Evolutionary conservation across 306 rosid species (phyloP).

Genomic region (Acacia crassicarpa): DNA sequence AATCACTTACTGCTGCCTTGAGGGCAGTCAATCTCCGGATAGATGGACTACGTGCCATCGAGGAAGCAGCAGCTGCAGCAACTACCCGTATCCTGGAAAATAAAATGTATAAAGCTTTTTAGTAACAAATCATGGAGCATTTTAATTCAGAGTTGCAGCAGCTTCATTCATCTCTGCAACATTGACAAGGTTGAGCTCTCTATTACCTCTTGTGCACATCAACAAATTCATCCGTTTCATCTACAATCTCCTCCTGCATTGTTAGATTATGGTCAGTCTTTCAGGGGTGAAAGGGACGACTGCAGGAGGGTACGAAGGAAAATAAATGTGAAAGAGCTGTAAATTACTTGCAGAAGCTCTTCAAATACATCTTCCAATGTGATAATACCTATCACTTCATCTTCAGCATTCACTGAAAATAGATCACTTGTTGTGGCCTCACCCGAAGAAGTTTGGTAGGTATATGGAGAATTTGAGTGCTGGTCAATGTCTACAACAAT

Average conservation of each 20-base stretch:
- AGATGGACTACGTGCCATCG: slow-evolving; percentile 92
- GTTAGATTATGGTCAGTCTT: slow-evolving; percentile 6
- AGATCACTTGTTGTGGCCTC: slow-evolving; percentile 43
- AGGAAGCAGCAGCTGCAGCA: slow-evolving; percentile 99
- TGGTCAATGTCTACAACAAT: slow-evolving; percentile 74
- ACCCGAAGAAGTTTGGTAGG: slow-evolving; percentile 40
- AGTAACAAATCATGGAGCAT: neutral
- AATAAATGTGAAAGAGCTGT: slow-evolving; percentile 19
- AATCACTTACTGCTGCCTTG: slow-evolving; percentile 66
- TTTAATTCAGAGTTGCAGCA: slow-evolving; percentile 23
- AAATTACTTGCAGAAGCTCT: slow-evolving; percentile 89
- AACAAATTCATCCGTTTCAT: slow-evolving; percentile 96
- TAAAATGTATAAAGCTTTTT: neutral
- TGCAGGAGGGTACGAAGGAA: neutral
- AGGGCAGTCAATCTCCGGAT: slow-evolving; percentile 62
- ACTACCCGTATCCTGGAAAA: slow-evolving; percentile 91
- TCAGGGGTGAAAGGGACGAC: neutral
- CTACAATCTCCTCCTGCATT: slow-evolving; percentile 94
- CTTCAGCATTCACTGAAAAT: slow-evolving; percentile 68
- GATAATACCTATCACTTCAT: slow-evolving; percentile 94
- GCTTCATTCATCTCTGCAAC: slow-evolving; percentile 1
- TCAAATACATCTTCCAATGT: slow-evolving; percentile 98
- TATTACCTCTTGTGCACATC: slow-evolving; percentile 94
- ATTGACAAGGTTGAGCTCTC: slow-evolving; percentile 17
- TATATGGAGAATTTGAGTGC: slow-evolving; percentile 45